phyloP scores from a whole-genome alignment of 2,329 filamentous ascomycete genomes.

The Hyphodiscus sp. region DNA sequence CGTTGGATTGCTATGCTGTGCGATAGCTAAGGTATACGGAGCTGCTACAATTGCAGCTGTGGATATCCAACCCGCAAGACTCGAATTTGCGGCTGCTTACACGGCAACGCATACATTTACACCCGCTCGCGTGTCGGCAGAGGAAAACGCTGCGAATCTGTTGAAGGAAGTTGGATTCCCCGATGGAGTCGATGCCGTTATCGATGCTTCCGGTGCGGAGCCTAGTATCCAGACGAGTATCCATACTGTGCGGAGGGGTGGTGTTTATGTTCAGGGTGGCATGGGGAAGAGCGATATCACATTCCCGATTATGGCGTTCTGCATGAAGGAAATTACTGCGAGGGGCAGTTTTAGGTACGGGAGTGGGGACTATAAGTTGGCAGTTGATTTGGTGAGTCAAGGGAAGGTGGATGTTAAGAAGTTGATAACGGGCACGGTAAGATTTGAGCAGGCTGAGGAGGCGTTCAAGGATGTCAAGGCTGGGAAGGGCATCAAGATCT shows the following conservation, averaged over 20 bases:
- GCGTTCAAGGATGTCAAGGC: conserved; percentile 83
- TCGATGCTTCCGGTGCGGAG: conserved; percentile 76
- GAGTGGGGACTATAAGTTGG: conserved; percentile 74
- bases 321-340: conserved; percentile 80
- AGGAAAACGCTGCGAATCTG: conserved; percentile 69
- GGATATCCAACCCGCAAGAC: conserved; percentile 74
- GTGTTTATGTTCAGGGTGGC: conserved; percentile 77
- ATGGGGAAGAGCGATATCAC: conserved; percentile 85
- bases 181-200: conserved; percentile 66
- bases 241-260: conserved; percentile 63
- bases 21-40: conserved; percentile 80
- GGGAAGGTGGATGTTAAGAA: conserved; percentile 76
- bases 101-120: conserved; percentile 66
- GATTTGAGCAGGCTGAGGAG: conserved; percentile 75
- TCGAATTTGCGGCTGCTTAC: conserved; percentile 72
- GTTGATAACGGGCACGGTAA: conserved; percentile 70
- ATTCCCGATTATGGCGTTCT: conserved; percentile 88
- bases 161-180: conserved; percentile 57
- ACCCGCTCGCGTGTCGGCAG: conserved; percentile 54
- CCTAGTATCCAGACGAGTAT: conserved; percentile 70
- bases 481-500: conserved; percentile 68
- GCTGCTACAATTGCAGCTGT: conserved; percentile 78
- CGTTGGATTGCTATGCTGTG: conserved; percentile 80
- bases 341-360: conserved; percentile 89
- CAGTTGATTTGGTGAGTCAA: conserved; percentile 64